These are phyloP conservation scores for Urostyla sp. DNA, from an alignment of 73 alveolate species.

Conservation along the genomic window DNA sequence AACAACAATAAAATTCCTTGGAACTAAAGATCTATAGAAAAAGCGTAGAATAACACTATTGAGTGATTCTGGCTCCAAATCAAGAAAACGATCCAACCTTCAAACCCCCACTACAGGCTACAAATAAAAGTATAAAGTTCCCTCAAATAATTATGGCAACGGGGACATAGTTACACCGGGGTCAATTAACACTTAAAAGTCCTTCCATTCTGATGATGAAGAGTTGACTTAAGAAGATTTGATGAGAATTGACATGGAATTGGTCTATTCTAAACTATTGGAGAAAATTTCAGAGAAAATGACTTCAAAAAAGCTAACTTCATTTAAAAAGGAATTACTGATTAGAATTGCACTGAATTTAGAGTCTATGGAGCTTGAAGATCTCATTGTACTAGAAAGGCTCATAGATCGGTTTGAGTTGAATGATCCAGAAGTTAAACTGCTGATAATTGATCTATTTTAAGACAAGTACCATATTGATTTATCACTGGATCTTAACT, in stretches of 20 bases:
- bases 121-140: no score
- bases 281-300: conserved; percentile 46
- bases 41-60: no score
- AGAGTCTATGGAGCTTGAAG: conserved; percentile 32
- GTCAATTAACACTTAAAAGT: no score
- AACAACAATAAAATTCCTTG: conserved; percentile 5
- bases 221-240: conserved; percentile 40
- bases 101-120: no score
- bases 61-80: no score
- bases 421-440: conserved; percentile 25
- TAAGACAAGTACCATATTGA: conserved; percentile 33
- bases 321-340: conserved; percentile 32
- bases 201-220: conserved; percentile 33
- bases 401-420: conserved; percentile 8
- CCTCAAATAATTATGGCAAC: no score
- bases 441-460: conserved; percentile 7
- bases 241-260: conserved; percentile 3
- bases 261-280: conserved; percentile 1
- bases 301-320: conserved; percentile 31
- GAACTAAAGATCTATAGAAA: no score
- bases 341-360: conserved; percentile 30
- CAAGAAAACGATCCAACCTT: no score
- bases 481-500: not conserved
- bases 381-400: conserved; percentile 11
- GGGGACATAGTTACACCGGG: no score